A percentile compares a stretch with the other conserved stretches of the same genome.
Evolutionary conservation across 2,329 filamentous ascomycete species (phyloP).

Genomic region (Microsporum audouinii): DNA sequence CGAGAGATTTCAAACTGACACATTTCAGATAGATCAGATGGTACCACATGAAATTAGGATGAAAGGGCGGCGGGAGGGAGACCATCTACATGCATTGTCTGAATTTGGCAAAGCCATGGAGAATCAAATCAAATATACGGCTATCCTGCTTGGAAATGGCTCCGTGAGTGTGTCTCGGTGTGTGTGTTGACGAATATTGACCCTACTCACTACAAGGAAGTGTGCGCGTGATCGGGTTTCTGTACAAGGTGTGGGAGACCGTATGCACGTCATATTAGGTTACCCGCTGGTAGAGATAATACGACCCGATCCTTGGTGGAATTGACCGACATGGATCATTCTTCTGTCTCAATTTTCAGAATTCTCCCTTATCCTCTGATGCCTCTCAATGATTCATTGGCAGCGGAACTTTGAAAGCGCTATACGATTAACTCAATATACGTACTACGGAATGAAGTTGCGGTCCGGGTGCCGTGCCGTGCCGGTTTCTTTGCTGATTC

Average conservation of each 20-base stretch:
- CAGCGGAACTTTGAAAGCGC: not conserved
- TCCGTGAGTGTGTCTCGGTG: not conserved
- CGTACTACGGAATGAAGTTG: not conserved
- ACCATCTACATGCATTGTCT: not conserved
- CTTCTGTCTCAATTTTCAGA: not conserved
- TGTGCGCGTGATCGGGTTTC: conserved; percentile 5
- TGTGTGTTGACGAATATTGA: conserved; percentile 3
- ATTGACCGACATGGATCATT: not conserved
- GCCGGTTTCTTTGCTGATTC: not conserved
- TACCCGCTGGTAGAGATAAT: conserved; percentile 1
- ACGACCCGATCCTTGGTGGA: not conserved
- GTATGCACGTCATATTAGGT: conserved; percentile 2
- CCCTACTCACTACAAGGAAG: not conserved
- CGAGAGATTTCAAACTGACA: not conserved
- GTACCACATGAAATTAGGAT: not conserved
- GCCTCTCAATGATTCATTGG: not conserved
- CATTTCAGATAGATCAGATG: conserved; percentile 2
- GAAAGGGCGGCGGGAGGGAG: not conserved
- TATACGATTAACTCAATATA: not conserved
- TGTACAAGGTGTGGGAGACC: conserved; percentile 4
- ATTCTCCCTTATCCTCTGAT: not conserved
- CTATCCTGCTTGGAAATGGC: not conserved
- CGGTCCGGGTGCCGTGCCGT: conserved; percentile 1
- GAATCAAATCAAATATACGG: not conserved
- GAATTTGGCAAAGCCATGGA: not conserved